Percentiles rank a stretch among this genome's conserved stretches.
These are phyloP conservation scores for Mycena epipterygia DNA, from an alignment of 768 basidiomycete genomes.

Conservation along the genomic window DNA sequence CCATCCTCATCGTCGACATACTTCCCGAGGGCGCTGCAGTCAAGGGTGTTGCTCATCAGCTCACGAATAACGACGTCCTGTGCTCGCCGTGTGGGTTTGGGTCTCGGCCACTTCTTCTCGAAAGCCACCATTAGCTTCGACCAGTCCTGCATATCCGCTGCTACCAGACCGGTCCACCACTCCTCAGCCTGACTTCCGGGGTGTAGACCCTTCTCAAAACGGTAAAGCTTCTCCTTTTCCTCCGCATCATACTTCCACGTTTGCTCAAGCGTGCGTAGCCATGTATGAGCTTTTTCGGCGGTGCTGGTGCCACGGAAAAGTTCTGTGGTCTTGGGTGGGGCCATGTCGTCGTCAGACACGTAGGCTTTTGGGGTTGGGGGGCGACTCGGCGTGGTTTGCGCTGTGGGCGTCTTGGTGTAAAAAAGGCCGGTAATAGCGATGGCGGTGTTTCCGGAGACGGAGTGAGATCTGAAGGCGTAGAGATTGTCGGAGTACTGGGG, in stretches of 20 bases:
- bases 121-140: neutral
- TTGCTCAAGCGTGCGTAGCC: slow-evolving; percentile 14
- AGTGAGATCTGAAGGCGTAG: slow-evolving; percentile 6
- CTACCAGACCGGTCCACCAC: slow-evolving; percentile 8
- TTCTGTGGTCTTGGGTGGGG: neutral
- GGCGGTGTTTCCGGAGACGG: slow-evolving; percentile 9
- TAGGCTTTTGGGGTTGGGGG: neutral
- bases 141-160: slow-evolving; percentile 5
- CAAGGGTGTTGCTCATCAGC: neutral
- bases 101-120: slow-evolving; percentile 21
- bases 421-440: neutral
- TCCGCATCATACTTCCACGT: slow-evolving; percentile 2
- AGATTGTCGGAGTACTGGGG: slow-evolving; percentile 8
- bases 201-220: slow-evolving; percentile 8
- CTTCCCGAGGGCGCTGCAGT: neutral
- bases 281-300: slow-evolving; percentile 12
- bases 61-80: neutral
- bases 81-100: neutral
- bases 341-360: slow-evolving; percentile 16
- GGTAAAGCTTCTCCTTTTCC: slow-evolving; percentile 16
- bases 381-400: neutral
- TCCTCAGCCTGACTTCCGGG: slow-evolving; percentile 16
- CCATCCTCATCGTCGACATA: slow-evolving; percentile 9
- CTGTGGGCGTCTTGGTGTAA: neutral
- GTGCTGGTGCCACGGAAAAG: slow-evolving; percentile 17